A percentile compares a stretch with the other conserved stretches of the same genome.
Conservation (phyloP, 2,329 filamentous ascomycete genomes). For the Claviceps sorghi region DNA sequence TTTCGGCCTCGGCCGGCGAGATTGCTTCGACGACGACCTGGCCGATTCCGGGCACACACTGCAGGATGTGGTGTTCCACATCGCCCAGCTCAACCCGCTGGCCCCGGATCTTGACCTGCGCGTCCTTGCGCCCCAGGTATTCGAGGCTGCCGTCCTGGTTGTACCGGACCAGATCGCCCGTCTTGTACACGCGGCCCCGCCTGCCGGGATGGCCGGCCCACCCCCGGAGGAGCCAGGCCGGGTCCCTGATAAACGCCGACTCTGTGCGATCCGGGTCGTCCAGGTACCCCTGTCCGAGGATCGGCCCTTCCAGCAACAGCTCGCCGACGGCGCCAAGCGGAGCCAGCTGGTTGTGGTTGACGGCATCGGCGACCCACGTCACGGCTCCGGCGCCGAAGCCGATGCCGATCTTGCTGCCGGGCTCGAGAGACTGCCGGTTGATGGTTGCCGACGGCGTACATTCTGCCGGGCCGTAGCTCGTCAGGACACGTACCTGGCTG, state of each 20-base stretch:
- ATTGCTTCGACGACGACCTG: neutral
- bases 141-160: conserved; percentile 11
- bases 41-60: neutral
- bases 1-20: neutral
- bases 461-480: conserved; percentile 12
- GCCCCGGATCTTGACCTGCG: conserved; percentile 13
- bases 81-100: conserved; percentile 13
- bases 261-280: neutral
- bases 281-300: neutral
- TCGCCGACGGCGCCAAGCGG: conserved; percentile 1
- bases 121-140: conserved; percentile 13
- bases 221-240: neutral
- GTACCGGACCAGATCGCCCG: conserved; percentile 11
- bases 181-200: conserved; percentile 8
- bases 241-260: neutral
- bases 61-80: conserved; percentile 5
- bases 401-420: neutral
- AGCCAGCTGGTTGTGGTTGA: neutral
- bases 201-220: conserved; percentile 3
- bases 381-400: neutral
- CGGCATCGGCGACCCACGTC: neutral
- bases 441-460: conserved; percentile 7
- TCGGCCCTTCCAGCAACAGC: conserved; percentile 1
- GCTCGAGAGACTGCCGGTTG: too few relatives aligned
- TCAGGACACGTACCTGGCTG: conserved; percentile 5